phyloP scores from a whole-genome alignment of 768 basidiomycete species.

The Boletus subcaerulescens region DNA sequence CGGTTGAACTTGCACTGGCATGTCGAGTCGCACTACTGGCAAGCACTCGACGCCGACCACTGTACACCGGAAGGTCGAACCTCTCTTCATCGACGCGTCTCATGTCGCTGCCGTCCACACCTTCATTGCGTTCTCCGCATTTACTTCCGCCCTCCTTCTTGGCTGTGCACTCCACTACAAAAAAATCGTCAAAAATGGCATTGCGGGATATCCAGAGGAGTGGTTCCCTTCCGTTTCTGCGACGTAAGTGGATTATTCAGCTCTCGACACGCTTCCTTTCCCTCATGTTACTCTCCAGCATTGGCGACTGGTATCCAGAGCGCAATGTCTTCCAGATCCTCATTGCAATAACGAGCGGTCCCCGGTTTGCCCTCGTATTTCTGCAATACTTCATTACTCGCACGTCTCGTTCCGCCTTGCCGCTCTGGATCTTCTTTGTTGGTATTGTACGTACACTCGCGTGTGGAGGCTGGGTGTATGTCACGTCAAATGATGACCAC shows the following conservation, averaged over 20 bases:
- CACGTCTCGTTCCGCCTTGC: slow-evolving; percentile 39
- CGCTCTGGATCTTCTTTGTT: slow-evolving; percentile 51
- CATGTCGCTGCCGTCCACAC: slow-evolving; percentile 64
- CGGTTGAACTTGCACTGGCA: not conserved
- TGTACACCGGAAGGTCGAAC: slow-evolving; percentile 5
- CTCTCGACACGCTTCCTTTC: not conserved
- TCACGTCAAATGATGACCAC: slow-evolving; percentile 82
- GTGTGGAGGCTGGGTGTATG: slow-evolving; percentile 91
- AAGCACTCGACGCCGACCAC: slow-evolving; percentile 4
- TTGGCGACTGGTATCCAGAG: slow-evolving; percentile 91
- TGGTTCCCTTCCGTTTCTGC: slow-evolving; percentile 92
- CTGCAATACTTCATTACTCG: slow-evolving; percentile 62
- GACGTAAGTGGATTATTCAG: slow-evolving; percentile 46
- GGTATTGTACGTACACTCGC: slow-evolving; percentile 73
- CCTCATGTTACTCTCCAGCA: slow-evolving; percentile 42
- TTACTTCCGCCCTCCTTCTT: slow-evolving; percentile 57
- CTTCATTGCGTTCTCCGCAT: slow-evolving; percentile 60
- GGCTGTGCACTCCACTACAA: slow-evolving; percentile 73
- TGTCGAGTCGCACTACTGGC: slow-evolving; percentile 15
- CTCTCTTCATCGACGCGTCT: slow-evolving; percentile 43
- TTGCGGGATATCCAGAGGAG: slow-evolving; percentile 81
- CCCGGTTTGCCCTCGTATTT: slow-evolving; percentile 65
- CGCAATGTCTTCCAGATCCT: slow-evolving; percentile 82
- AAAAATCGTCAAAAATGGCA: slow-evolving; percentile 81
- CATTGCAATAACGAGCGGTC: slow-evolving; percentile 85